A percentile compares a stretch with the other conserved stretches of the same genome.
phyloP scores from a whole-genome alignment of 169 alveolate species.

The Babesia sp. region DNA sequence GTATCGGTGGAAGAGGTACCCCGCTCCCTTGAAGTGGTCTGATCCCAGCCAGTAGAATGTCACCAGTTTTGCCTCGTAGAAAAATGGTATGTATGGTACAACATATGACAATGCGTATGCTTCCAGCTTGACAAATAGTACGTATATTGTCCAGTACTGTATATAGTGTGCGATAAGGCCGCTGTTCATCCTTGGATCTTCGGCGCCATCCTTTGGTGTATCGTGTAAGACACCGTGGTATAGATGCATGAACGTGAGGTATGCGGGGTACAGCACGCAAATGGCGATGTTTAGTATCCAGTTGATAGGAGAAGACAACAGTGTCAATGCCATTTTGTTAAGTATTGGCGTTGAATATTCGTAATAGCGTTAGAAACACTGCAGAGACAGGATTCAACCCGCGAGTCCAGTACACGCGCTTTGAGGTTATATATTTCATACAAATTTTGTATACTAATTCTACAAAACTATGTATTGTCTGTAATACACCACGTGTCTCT shows the following conservation, averaged over 20 bases:
- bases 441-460: no score
- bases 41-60: constrained; percentile 76
- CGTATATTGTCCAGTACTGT: constrained; percentile 73
- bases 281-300: constrained; percentile 46
- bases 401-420: no score
- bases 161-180: constrained; percentile 67
- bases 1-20: constrained; percentile 68
- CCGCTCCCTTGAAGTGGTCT: constrained; percentile 78
- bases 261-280: constrained; percentile 66
- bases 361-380: no score
- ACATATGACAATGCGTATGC: constrained; percentile 33
- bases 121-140: constrained; percentile 62
- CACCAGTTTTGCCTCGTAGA: constrained; percentile 69
- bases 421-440: no score
- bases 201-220: not conserved
- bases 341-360: no score
- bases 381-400: no score
- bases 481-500: no score
- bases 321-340: constrained; percentile 44
- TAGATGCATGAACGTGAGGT: constrained; percentile 48
- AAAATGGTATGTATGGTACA: constrained; percentile 68
- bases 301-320: constrained; percentile 34
- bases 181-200: constrained; percentile 30
- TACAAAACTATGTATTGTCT: no score
- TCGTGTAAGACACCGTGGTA: constrained; percentile 26